Percentiles rank a stretch among this genome's conserved stretches.
phyloP scores from a whole-genome alignment of 176 grass and related monocot genomes.

The Panicum miliaceum region DNA sequence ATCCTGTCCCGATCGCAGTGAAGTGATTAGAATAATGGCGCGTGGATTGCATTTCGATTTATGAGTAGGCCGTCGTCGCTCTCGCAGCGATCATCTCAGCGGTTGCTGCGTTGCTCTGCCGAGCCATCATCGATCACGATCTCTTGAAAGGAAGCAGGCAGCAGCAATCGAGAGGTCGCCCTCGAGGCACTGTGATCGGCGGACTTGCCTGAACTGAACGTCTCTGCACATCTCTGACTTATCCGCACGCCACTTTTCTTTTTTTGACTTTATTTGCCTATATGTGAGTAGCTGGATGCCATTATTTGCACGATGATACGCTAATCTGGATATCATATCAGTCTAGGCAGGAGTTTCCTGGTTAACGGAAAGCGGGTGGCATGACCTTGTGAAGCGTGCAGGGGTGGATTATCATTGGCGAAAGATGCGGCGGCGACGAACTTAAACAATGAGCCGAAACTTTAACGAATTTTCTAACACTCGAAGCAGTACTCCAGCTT shows the following conservation, averaged over 20 bases:
- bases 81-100: conserved; percentile 1
- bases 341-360: neutral
- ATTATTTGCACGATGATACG: neutral
- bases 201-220: neutral
- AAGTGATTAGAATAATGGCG: neutral
- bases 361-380: neutral
- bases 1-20: neutral
- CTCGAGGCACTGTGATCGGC: conserved; percentile 1
- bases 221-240: neutral
- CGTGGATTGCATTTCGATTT: neutral
- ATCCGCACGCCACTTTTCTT: neutral
- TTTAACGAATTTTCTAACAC: neutral
- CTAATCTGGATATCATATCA: neutral
- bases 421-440: neutral
- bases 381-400: neutral
- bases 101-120: conserved; percentile 32
- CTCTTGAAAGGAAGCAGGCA: neutral
- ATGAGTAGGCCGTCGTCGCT: neutral
- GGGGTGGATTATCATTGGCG: neutral
- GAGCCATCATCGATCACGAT: neutral
- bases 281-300: neutral
- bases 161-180: neutral
- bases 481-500: neutral
- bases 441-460: neutral
- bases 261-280: neutral